Conservation (phyloP, 306 rosid genomes). For the Fragaria vesca region DNA sequence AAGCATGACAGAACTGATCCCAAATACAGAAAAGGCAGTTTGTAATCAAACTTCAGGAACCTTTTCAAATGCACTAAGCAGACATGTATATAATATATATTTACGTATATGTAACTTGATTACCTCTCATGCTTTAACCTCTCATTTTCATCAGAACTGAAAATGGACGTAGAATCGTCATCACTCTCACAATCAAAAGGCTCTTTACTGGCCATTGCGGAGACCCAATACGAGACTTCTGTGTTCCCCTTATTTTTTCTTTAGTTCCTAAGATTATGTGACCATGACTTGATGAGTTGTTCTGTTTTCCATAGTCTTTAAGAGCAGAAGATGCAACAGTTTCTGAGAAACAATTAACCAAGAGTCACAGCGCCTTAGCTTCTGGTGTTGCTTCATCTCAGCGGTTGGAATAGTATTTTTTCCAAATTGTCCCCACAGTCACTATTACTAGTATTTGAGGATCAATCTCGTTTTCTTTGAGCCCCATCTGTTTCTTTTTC, state of each 20-base stretch:
- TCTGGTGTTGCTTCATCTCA: too few species aligned
- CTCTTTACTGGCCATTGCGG: neutral
- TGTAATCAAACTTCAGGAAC: constrained; percentile 11
- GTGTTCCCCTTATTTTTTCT: neutral
- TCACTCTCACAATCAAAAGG: constrained; percentile 6
- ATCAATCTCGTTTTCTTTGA: too few species aligned
- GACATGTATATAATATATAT: neutral
- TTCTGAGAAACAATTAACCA: too few species aligned
- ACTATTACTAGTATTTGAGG: too few species aligned
- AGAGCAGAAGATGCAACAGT: too few species aligned
- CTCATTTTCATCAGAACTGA: constrained; percentile 17
- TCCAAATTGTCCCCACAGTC: too few species aligned
- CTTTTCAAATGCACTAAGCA: constrained; percentile 22
- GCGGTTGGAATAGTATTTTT: too few species aligned
- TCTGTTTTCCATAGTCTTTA: too few species aligned
- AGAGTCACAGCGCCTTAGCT: too few species aligned
- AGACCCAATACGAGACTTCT: neutral
- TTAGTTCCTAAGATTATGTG: neutral
- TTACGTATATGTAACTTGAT: neutral
- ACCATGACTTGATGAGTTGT: too few species aligned
- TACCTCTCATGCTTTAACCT: constrained; percentile 4
- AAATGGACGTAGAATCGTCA: neutral
- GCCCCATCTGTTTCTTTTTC: too few species aligned
- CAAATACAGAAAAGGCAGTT: neutral
- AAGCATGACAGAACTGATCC: constrained; percentile 4